phyloP scores from a whole-genome alignment of 306 rosid species.

The Lithocarpus polystachyus region DNA sequence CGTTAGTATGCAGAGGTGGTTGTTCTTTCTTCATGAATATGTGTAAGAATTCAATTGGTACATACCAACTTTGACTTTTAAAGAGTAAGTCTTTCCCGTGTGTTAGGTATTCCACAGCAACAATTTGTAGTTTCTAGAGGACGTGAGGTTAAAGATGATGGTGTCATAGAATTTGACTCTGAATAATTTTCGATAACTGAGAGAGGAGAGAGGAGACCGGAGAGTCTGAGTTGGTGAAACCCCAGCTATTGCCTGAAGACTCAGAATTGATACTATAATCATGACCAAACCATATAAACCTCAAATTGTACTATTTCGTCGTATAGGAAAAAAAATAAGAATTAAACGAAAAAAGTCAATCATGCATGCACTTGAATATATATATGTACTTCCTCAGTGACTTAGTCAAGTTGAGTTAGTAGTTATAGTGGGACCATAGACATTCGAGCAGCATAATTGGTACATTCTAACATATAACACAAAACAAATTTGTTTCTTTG shows the following conservation, averaged over 20 bases:
- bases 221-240: slow-evolving; percentile 42
- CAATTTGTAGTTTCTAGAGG: background rate
- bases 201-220: slow-evolving; percentile 1
- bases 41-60: slow-evolving; percentile 23
- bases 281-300: slow-evolving; percentile 12
- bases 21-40: slow-evolving; percentile 3
- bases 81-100: slow-evolving; percentile 41
- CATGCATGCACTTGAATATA: background rate
- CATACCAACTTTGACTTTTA: slow-evolving; percentile 36
- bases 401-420: background rate
- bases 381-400: background rate
- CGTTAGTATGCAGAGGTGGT: background rate
- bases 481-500: background rate
- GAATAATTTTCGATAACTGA: slow-evolving; percentile 35
- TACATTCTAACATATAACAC: no score
- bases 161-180: slow-evolving; percentile 76
- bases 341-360: background rate
- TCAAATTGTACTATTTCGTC: background rate
- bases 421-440: background rate
- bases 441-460: no score
- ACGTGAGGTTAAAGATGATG: slow-evolving; percentile 35
- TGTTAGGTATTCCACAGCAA: slow-evolving; percentile 45
- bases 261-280: slow-evolving; percentile 22
- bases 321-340: background rate
- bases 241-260: slow-evolving; percentile 2